Evolutionary conservation across 225 moss, liverwort and hornwort genomes (phyloP), one percentile per base, ranked within the genome.

Genomic region (Thuidium tamariscinum): DNA sequence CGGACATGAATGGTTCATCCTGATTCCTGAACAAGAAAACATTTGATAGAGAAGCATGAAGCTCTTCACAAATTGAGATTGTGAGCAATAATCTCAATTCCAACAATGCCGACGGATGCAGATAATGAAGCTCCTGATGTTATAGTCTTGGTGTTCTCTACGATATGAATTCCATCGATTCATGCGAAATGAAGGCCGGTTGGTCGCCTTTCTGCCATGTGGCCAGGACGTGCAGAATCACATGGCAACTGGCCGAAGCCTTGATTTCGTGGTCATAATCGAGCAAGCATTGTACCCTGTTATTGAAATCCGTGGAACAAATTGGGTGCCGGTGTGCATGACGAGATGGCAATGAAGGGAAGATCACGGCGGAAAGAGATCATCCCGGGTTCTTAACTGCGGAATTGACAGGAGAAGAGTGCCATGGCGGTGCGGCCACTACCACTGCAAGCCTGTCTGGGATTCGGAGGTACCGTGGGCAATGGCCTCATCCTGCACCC

Each of bases 371-470:
- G 63, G 37, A 42, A 63, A 25, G 54, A 44, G 39, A 68, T 49
- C 44, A 41, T 49, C 22, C 23, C 30, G 7, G 37, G 55, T 68
- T 29, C 82, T 55, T 34, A 30, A 48, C 27, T 62, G 61, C 21
- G 39, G 62, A 63, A 46, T 80, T 70, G 70, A 41, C 20, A 64
- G 39, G 69, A 84, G 60, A 67, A 49, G 37, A 59, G 76, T 21
- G 57, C 57, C 56, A 97, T 97, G 97, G 90, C 95, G 30, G 70
- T 81, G 79, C 95, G 97, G 30, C 97, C 97, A 13, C 91, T 99
- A 37, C 96, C 98, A 10, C 89, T 99, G 66, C 96, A 99, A 89
- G 96, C 97, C 66, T 99, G 98, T 82, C 95, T 99, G 69, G 98
- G 98, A 27, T 99, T 93, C 86, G 98, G 87, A 48, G 98, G 98